Evolutionary conservation across 2,329 filamentous ascomycete genomes (phyloP), one percentile per base, ranked within the genome.

Genomic region (Penicillium sp.): DNA sequence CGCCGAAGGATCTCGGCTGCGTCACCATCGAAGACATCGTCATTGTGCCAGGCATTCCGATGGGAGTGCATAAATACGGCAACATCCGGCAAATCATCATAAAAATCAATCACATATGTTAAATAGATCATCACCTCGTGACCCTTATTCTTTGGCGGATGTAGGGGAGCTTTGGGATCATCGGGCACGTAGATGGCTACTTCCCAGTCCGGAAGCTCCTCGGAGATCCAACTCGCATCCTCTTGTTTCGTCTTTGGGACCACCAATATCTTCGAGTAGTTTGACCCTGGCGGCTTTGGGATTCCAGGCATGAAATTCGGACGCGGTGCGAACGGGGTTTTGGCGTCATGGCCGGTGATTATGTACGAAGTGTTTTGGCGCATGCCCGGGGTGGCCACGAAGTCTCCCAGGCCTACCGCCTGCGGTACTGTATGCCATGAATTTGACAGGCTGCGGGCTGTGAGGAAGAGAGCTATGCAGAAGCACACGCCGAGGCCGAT

Each of bases 121-220:
- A 81, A 65, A 55, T 81, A 81, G 9, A 70, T 67, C 70, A 80
- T 79, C 15, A 75, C 74, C 57, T 82, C 78, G 50, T 76, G 71
- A 29, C 77, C 78, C 53, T 79, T 78, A 46, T 80, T 79, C 51
- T 69, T 69, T 4, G 74, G 73, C 0, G 74, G 65, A 48, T 74
- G 73, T 13, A 74, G 52, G 15, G 67, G 60, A 5, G 74, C 68
- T 15, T 60, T 57, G 2, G 67, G 66, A 42, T 77, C 72, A 47
- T 78, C 70, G 18, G 72, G 73, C 32, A 72, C 66, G 47, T 77
- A 77, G 9, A 76, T 55, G 8, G 70, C 66, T 8, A 65, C 54
- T 14, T 60, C 48, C 50, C 77, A 65, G 20, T 72, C 67, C 1
- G 68, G 70, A 20, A 80, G 55, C 42, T 74, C 65, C 10, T 66